Percentiles rank a stretch among this genome's conserved stretches.
Evolutionary conservation across 805 yeast species (phyloP).

Genomic region (Lachancea cidri): DNA sequence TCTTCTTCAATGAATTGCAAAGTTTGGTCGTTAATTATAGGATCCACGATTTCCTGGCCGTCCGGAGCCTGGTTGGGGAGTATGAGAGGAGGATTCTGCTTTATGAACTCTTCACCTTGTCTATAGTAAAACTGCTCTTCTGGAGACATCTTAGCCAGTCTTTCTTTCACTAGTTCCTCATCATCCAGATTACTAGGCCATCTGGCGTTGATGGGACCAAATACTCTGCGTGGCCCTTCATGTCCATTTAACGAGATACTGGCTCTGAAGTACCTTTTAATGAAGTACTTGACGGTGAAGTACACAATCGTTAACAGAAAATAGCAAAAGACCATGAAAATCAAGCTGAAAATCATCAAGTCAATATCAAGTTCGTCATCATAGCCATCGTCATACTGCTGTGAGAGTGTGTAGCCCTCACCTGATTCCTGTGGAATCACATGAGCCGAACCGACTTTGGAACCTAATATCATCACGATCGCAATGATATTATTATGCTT

Average conservation of each 20-base stretch:
- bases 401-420: slow-evolving; percentile 3
- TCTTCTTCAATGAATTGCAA: slow-evolving; percentile 67
- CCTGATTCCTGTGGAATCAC: neutral
- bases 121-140: slow-evolving; percentile 37
- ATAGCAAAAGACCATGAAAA: slow-evolving; percentile 16
- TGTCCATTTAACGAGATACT: slow-evolving; percentile 9
- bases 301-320: slow-evolving; percentile 11
- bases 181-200: slow-evolving; percentile 62
- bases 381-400: slow-evolving; percentile 5
- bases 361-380: slow-evolving; percentile 23
- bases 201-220: slow-evolving; percentile 12
- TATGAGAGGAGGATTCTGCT: slow-evolving; percentile 41
- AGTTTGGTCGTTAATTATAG: slow-evolving; percentile 32
- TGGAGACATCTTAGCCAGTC: slow-evolving; percentile 52
- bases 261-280: slow-evolving; percentile 9
- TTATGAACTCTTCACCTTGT: slow-evolving; percentile 37
- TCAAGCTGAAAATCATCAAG: slow-evolving; percentile 22
- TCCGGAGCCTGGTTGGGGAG: slow-evolving; percentile 27
- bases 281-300: slow-evolving; percentile 10
- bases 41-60: slow-evolving; percentile 26
- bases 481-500: neutral
- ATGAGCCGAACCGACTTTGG: neutral
- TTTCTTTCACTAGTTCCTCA: slow-evolving; percentile 53
- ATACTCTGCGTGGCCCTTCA: slow-evolving; percentile 1
- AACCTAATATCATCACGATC: neutral